Conservation (phyloP, 108 stramenopile species). For the Conticribra weissflogii region DNA sequence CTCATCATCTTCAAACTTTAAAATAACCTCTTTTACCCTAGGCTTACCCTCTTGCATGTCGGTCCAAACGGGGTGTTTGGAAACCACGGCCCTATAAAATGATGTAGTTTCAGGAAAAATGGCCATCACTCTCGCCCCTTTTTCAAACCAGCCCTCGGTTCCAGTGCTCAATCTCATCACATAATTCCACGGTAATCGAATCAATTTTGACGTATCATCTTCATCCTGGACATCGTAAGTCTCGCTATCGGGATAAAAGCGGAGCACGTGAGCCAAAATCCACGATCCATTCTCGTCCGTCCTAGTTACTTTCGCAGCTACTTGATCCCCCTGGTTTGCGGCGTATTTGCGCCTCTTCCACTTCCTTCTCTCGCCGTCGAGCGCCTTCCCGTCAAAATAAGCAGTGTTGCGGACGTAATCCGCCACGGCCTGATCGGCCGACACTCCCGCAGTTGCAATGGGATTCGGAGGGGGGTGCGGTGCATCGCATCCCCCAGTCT, state of each 20-base stretch:
- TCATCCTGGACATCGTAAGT: constrained; percentile 97
- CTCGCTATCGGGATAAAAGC: constrained; percentile 87
- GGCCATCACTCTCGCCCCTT: constrained; percentile 94
- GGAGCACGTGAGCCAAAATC: constrained; percentile 91
- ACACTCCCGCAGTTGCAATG: constrained; percentile 15
- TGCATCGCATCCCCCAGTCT: constrained; percentile 42
- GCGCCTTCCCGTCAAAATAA: constrained; percentile 67
- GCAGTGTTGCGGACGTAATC: constrained; percentile 78
- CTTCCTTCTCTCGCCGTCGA: constrained; percentile 48
- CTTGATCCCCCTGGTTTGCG: constrained; percentile 87
- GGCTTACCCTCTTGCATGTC: constrained; percentile 62
- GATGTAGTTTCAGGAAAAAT: constrained; percentile 98
- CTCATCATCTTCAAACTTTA: constrained; percentile 97
- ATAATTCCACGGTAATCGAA: constrained; percentile 92
- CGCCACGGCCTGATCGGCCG: constrained; percentile 49
- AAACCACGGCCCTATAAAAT: constrained; percentile 93
- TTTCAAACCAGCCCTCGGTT: constrained; percentile 84
- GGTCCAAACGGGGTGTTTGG: constrained; percentile 84
- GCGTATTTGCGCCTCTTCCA: constrained; percentile 81
- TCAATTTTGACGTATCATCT: constrained; percentile 91
- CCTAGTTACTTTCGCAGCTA: constrained; percentile 94
- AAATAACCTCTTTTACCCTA: constrained; percentile 87
- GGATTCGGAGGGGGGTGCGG: constrained; percentile 8
- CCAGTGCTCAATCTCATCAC: constrained; percentile 89
- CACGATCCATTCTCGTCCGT: constrained; percentile 96